phyloP scores from a whole-genome alignment of 441 rosid species.

The Raphanus hybrid region DNA sequence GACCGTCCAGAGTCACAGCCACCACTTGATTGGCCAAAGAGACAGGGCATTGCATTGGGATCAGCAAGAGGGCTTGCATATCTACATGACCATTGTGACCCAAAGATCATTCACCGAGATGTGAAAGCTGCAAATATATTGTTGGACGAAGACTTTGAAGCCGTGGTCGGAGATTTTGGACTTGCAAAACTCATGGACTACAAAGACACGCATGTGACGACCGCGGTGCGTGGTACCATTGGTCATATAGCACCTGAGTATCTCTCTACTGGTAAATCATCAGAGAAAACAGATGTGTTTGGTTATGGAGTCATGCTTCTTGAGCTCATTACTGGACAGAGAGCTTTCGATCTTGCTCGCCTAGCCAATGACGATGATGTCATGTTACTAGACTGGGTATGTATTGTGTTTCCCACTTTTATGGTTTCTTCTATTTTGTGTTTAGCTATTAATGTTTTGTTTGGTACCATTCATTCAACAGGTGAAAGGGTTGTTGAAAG shows the following conservation, averaged over 20 bases:
- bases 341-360: conserved; percentile 89
- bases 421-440: conserved; percentile 7
- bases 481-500: conserved; percentile 90
- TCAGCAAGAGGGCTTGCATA: conserved; percentile 81
- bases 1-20: conserved; percentile 58
- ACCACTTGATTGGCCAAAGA: conserved; percentile 64
- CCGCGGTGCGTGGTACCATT: conserved; percentile 81
- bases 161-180: conserved; percentile 81
- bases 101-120: conserved; percentile 79
- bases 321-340: conserved; percentile 85
- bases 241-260: conserved; percentile 85
- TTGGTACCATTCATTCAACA: conserved; percentile 28
- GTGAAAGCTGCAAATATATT: conserved; percentile 82
- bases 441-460: not conserved
- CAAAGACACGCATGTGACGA: conserved; percentile 81
- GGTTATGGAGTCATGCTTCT: conserved; percentile 94
- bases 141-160: conserved; percentile 79
- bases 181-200: conserved; percentile 82
- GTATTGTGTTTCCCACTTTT: conserved; percentile 8
- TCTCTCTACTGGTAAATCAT: conserved; percentile 77
- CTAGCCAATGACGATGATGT: conserved; percentile 88
- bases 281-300: conserved; percentile 81
- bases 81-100: conserved; percentile 77
- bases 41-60: conserved; percentile 68
- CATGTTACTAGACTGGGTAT: conserved; percentile 90